A percentile compares a stretch with the other conserved stretches of the same genome.
Evolutionary conservation across 2,329 filamentous ascomycete species (phyloP).

Genomic region (Fusarium tuaranense): DNA sequence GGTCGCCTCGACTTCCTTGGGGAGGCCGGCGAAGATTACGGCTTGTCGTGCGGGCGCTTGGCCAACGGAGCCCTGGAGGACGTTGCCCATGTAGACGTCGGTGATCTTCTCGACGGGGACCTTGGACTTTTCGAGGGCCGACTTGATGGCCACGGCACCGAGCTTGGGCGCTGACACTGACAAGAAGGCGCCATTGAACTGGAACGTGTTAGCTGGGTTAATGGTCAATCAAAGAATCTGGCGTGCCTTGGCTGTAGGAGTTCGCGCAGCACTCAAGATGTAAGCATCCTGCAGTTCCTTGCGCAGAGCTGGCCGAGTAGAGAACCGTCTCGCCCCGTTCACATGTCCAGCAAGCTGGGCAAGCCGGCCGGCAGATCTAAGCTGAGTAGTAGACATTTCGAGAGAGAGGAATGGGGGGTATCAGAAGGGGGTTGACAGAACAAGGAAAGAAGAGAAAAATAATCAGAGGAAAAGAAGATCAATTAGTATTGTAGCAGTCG

Average conservation of each 20-base stretch:
- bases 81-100: constrained; percentile 98
- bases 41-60: constrained; percentile 95
- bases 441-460: not conserved
- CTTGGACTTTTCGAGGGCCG: constrained; percentile 86
- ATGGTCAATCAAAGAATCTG: not conserved
- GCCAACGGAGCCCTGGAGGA: constrained; percentile 84
- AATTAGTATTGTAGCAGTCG: constrained; percentile 8
- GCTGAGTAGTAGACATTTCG: constrained; percentile 43
- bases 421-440: constrained; percentile 13
- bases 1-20: constrained; percentile 83
- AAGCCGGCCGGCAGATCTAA: constrained; percentile 50
- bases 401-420: constrained; percentile 21
- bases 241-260: constrained; percentile 85
- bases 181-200: constrained; percentile 96
- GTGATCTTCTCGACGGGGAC: constrained; percentile 85
- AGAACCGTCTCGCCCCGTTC: constrained; percentile 59
- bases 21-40: constrained; percentile 85
- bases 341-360: constrained; percentile 55
- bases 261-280: constrained; percentile 90
- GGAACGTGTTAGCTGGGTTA: constrained; percentile 5
- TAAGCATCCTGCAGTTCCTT: constrained; percentile 90
- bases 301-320: constrained; percentile 55
- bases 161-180: constrained; percentile 88
- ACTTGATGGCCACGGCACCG: constrained; percentile 91
- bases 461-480: not conserved